These are phyloP conservation scores for Coemansia sp. DNA, from an alignment of 192 early-diverging fungal genomes.

Conservation along the genomic window DNA sequence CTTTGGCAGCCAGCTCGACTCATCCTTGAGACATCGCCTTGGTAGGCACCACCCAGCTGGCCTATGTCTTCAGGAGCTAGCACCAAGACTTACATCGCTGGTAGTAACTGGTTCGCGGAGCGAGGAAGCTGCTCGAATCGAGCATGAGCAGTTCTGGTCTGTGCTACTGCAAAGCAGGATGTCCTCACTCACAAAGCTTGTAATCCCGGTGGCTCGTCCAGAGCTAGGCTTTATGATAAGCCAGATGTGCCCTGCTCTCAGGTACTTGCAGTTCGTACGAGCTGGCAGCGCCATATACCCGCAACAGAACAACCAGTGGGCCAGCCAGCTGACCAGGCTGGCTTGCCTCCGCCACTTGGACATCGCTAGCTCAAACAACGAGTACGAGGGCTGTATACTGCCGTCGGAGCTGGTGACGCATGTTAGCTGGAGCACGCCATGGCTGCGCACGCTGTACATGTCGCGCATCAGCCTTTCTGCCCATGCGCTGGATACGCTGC, in stretches of 20 bases:
- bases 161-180: slow-evolving; percentile 19
- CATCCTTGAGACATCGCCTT: neutral
- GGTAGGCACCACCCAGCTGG: neutral
- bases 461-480: slow-evolving; percentile 32
- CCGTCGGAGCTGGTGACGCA: slow-evolving; percentile 17
- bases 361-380: slow-evolving; percentile 53
- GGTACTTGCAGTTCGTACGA: slow-evolving; percentile 20
- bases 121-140: slow-evolving; percentile 37
- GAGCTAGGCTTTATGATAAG: slow-evolving; percentile 23
- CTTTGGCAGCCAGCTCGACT: neutral
- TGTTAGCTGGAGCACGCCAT: slow-evolving; percentile 20
- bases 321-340: slow-evolving; percentile 18
- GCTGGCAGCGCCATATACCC: slow-evolving; percentile 33
- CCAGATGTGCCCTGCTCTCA: slow-evolving; percentile 19
- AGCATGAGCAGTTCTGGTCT: slow-evolving; percentile 35
- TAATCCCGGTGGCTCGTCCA: slow-evolving; percentile 33
- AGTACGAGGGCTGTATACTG: slow-evolving; percentile 47
- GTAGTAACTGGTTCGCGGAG: slow-evolving; percentile 31
- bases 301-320: slow-evolving; percentile 37
- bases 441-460: slow-evolving; percentile 36
- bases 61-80: neutral
- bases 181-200: slow-evolving; percentile 10
- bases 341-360: slow-evolving; percentile 21
- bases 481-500: slow-evolving; percentile 11
- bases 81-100: slow-evolving; percentile 8